A percentile compares a stretch with the other conserved stretches of the same genome.
phyloP scores from a whole-genome alignment of 495 filamentous ascomycete genomes.

The Xylaria bambusicola region DNA sequence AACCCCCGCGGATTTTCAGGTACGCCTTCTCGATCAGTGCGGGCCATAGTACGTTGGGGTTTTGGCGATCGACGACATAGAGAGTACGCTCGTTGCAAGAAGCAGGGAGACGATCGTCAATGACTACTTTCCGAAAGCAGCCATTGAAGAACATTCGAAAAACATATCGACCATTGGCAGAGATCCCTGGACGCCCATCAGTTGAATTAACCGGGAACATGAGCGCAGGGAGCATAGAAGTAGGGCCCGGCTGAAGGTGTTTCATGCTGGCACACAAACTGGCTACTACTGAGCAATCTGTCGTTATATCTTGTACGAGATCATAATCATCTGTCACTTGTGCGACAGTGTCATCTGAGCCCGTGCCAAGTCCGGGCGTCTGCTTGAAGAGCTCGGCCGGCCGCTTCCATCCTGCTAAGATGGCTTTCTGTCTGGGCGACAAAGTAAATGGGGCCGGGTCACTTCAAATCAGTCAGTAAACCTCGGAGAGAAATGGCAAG shows the following conservation, averaged over 20 bases:
- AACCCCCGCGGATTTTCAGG: conserved; percentile 93
- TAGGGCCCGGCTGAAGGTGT: conserved; percentile 37
- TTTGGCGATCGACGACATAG: conserved; percentile 85
- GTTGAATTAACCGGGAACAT: conserved; percentile 72
- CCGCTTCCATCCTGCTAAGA: conserved; percentile 81
- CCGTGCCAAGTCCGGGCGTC: conserved; percentile 9
- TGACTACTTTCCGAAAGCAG: conserved; percentile 78
- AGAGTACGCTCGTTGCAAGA: conserved; percentile 71
- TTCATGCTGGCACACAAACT: conserved; percentile 80
- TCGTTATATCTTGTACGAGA: conserved; percentile 89
- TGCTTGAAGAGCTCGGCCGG: conserved; percentile 56
- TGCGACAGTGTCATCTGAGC: conserved; percentile 49
- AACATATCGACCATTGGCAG: conserved; percentile 83
- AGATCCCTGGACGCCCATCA: conserved; percentile 57
- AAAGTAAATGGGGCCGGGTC: conserved; percentile 68
- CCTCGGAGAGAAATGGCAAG: not conserved
- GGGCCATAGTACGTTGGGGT: conserved; percentile 81
- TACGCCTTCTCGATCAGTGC: conserved; percentile 96
- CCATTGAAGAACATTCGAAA: conserved; percentile 95
- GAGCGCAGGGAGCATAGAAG: conserved; percentile 57
- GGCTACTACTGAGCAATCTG: conserved; percentile 95
- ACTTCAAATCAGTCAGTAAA: conserved; percentile 31
- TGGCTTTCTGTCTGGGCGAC: conserved; percentile 66
- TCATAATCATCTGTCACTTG: conserved; percentile 59
- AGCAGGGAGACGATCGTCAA: conserved; percentile 88